phyloP scores from a whole-genome alignment of 257 asterid species.

The Schizonepeta tenuifolia region DNA sequence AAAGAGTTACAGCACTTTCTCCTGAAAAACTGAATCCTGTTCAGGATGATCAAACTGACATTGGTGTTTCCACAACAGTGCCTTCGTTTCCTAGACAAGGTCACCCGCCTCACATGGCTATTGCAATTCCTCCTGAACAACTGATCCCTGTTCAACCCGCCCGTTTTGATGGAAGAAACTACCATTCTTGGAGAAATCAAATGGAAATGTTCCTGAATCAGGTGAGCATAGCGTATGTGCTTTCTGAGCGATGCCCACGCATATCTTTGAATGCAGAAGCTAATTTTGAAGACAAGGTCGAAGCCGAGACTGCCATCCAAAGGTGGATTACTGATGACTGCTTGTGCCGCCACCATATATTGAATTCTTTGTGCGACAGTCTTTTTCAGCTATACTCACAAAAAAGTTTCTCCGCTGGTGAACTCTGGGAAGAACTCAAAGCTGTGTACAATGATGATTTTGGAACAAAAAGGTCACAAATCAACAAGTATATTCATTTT shows the following conservation, averaged over 20 bases:
- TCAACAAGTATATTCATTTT: conserved; percentile 65
- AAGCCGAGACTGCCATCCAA: conserved; percentile 37
- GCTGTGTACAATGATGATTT: conserved; percentile 55
- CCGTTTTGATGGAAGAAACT: conserved; percentile 67
- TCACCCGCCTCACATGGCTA: conserved; percentile 24
- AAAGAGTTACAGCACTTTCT: conserved; percentile 22
- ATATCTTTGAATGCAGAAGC: conserved; percentile 32
- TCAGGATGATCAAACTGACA: conserved; percentile 29
- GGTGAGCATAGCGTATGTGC: conserved; percentile 60
- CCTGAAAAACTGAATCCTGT: conserved; percentile 18
- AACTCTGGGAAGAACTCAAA: conserved; percentile 75
- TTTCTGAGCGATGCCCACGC: conserved; percentile 53
- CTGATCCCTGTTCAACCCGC: conserved; percentile 56
- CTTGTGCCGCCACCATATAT: conserved; percentile 60
- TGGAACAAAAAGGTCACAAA: conserved; percentile 64
- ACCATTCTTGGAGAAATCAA: conserved; percentile 66
- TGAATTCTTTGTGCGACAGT: conserved; percentile 60
- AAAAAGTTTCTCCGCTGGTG: conserved; percentile 53
- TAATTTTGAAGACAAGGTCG: conserved; percentile 42
- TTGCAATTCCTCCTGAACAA: conserved; percentile 24
- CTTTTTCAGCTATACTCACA: conserved; percentile 58
- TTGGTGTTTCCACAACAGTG: conserved; percentile 18
- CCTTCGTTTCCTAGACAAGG: conserved; percentile 38
- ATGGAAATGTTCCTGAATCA: conserved; percentile 63
- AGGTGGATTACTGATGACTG: conserved; percentile 67